Conservation (phyloP, 176 grass and related monocot species). For the Alloteropsis semialata region DNA sequence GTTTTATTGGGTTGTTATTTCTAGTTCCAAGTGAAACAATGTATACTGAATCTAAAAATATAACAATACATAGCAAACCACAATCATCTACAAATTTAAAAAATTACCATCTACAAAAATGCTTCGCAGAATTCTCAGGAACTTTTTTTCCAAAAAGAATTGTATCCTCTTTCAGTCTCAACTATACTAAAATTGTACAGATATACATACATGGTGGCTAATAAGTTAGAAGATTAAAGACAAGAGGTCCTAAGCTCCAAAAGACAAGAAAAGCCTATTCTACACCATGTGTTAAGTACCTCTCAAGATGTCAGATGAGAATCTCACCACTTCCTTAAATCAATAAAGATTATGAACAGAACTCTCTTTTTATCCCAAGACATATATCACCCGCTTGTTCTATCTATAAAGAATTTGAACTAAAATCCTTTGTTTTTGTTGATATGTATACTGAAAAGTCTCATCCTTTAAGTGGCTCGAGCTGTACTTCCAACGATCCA, state of each 20-base stretch:
- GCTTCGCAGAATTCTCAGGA: not conserved
- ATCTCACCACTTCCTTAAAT: not conserved
- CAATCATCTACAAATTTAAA: not conserved
- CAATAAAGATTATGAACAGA: conserved; percentile 18
- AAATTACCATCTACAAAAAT: not conserved
- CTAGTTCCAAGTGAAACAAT: not conserved
- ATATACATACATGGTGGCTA: conserved; percentile 37
- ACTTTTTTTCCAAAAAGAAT: not conserved
- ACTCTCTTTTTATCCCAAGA: conserved; percentile 1
- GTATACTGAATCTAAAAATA: not conserved
- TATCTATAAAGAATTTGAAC: conserved; percentile 14
- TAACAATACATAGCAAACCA: not conserved
- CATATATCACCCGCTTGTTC: not conserved
- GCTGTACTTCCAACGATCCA: conserved; percentile 63
- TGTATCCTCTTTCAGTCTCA: not conserved
- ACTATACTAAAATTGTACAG: conserved; percentile 41
- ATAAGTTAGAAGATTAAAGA: conserved; percentile 25
- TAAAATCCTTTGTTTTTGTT: conserved; percentile 24
- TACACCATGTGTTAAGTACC: conserved; percentile 26
- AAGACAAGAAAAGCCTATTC: conserved; percentile 37
- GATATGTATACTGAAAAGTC: conserved; percentile 8
- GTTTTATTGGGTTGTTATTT: not conserved
- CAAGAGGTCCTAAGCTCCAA: conserved; percentile 11
- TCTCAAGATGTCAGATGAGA: conserved; percentile 7
- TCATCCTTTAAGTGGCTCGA: conserved; percentile 68